Evolutionary conservation across 1,284 basidiomycete species (phyloP), one percentile per base, ranked within the genome.

Genomic region (Clitocybe nebularis): DNA sequence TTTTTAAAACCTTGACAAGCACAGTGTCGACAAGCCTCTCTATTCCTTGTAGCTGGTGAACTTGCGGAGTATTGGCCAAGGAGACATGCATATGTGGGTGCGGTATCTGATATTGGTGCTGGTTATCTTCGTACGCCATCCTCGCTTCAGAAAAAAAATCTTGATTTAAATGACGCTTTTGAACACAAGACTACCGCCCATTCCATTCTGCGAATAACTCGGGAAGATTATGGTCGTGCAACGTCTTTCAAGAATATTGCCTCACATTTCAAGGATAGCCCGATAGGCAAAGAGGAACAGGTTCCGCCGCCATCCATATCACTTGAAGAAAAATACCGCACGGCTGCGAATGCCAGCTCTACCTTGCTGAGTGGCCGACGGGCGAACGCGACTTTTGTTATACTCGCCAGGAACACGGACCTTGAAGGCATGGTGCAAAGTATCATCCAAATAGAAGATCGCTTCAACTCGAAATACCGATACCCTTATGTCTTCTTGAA

Each of bases 401-500:
- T 46, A 26, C 36, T 50, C 8, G 45, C 42, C 3, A 36, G 48
- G 20, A 47, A 50, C 29, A 29, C 37, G 11, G 48, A 50, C n/a
- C 14, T 50, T 9, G 20, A 37, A 9, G 39, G 40, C 4, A 39
- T 33, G 5, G 19, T 47, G 16, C 14, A 24, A 21, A 47, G 45
- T 21, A 38, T 50, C 2, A 16, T 38, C 21, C 25, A 44, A 13
- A 33, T 52, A n/a, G 48, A 52, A 32, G 34, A 30, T 10, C 32
- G 48, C 32, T 50, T 52, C 36, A 50, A 52, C 35, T n/a, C 16
- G 28, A 26, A 28, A 5, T 40, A 46, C 23, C 29, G 38, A 10
- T 52, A 52, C 28, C 50, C 50, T 10, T 52, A 47, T 22, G 50
- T 52, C 5, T 48, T 52, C 30, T 29, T 52, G 19, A 52, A 50